phyloP scores from a whole-genome alignment of 2,329 filamentous ascomycete species.

The Orbilia brochopaga region DNA sequence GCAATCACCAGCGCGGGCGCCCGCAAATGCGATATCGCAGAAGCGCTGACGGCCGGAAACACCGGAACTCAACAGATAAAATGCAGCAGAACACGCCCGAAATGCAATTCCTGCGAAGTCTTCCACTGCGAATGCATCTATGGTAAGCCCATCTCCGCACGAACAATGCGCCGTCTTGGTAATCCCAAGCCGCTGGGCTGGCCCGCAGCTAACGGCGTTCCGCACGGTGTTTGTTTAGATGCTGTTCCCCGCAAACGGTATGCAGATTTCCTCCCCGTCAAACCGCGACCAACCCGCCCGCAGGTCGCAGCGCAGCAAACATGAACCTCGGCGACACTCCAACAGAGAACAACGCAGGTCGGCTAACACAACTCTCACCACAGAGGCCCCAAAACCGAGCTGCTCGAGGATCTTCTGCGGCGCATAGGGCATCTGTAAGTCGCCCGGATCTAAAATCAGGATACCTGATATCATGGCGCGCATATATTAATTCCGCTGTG shows the following conservation, averaged over 20 bases:
- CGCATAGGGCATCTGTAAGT: conserved; percentile 74
- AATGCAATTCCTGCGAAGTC: conserved; percentile 86
- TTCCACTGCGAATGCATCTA: conserved; percentile 89
- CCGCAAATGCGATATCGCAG: conserved; percentile 17
- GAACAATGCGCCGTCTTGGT: conserved; percentile 1
- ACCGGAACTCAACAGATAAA: conserved; percentile 71
- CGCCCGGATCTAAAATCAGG: background rate
- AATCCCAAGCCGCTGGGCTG: conserved; percentile 1
- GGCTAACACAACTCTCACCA: conserved; percentile 57
- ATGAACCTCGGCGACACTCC: background rate
- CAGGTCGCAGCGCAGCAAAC: too few relatives aligned
- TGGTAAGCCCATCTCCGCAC: conserved; percentile 64
- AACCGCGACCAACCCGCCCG: conserved; percentile 16
- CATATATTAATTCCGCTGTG: conserved; percentile 65
- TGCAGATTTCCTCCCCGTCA: conserved; percentile 35
- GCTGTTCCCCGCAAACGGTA: conserved; percentile 52
- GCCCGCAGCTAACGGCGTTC: conserved; percentile 30
- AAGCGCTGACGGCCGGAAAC: conserved; percentile 41
- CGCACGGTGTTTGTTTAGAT: conserved; percentile 25
- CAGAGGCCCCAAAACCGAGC: conserved; percentile 89
- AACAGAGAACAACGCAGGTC: conserved; percentile 24
- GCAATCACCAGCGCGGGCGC: conserved; percentile 13
- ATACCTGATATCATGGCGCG: conserved; percentile 73
- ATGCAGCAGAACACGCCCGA: conserved; percentile 82
- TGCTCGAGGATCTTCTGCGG: conserved; percentile 81